These are phyloP conservation scores for Niebla homalea DNA, from an alignment of 495 filamentous ascomycete species.

Conservation along the genomic window DNA sequence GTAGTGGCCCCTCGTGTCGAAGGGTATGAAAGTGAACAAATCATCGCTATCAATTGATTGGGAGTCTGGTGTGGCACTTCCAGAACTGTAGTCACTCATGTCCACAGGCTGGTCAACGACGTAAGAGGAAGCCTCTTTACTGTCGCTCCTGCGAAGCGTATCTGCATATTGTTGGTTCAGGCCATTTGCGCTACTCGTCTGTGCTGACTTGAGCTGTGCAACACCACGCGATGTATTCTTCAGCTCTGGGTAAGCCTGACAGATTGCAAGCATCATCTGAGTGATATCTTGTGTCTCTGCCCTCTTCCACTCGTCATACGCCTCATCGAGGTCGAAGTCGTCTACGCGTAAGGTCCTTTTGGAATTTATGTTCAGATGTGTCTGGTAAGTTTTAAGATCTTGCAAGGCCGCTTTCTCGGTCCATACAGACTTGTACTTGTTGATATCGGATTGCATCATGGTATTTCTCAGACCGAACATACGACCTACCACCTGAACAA, in stretches of 20 bases:
- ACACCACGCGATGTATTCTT: constrained; percentile 44
- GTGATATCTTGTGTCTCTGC: constrained; percentile 69
- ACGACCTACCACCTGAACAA: constrained; percentile 72
- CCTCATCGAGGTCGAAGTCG: constrained; percentile 87
- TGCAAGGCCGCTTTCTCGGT: constrained; percentile 81
- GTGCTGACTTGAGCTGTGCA: constrained; percentile 36
- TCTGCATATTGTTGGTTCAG: constrained; percentile 46
- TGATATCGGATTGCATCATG: constrained; percentile 74
- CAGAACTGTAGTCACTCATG: constrained; percentile 55
- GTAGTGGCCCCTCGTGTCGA: constrained; percentile 71
- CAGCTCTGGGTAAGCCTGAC: constrained; percentile 76
- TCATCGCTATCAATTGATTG: constrained; percentile 34
- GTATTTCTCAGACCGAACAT: constrained; percentile 68
- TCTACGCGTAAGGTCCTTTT: constrained; percentile 62
- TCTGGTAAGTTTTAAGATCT: constrained; percentile 87
- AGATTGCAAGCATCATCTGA: constrained; percentile 81
- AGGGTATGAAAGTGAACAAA: constrained; percentile 76
- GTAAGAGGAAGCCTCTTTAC: constrained; percentile 39
- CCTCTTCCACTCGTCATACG: constrained; percentile 81
- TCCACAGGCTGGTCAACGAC: constrained; percentile 67
- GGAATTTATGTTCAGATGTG: constrained; percentile 68
- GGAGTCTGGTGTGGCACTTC: constrained; percentile 33
- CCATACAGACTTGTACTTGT: constrained; percentile 66
- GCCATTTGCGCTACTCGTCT: constrained; percentile 22
- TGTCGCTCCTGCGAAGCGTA: constrained; percentile 38